A percentile compares a stretch with the other conserved stretches of the same genome.
phyloP scores from a whole-genome alignment of 305 asterid species.

The Fraxinus sp. region DNA sequence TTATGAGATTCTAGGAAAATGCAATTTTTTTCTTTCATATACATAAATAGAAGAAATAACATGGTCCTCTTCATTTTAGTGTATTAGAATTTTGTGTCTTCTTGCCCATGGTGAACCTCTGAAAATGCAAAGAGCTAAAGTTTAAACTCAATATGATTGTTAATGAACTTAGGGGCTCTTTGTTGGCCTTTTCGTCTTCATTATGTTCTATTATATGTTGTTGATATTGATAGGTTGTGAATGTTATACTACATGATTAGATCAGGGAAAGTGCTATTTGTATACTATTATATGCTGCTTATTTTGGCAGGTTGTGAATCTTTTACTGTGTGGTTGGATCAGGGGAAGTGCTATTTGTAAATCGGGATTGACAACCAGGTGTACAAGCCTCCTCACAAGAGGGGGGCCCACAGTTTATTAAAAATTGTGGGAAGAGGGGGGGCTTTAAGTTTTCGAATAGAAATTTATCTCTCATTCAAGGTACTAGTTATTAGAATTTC shows the following conservation, averaged over 20 bases:
- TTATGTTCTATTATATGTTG: not conserved
- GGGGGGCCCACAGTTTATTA: no score
- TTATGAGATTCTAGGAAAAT: not conserved
- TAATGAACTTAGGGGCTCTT: not conserved
- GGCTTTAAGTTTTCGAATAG: not conserved
- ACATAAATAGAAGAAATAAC: not conserved
- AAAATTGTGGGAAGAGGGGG: no score
- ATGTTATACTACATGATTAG: constrained; percentile 70
- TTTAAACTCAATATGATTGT: not conserved
- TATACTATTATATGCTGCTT: not conserved
- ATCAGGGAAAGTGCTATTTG: not conserved
- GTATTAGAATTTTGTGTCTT: not conserved
- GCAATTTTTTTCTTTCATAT: not conserved
- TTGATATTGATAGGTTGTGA: constrained; percentile 39
- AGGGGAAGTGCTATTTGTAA: no score
- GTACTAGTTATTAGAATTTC: not conserved
- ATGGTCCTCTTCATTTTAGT: not conserved
- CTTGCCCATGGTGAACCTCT: not conserved
- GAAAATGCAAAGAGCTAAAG: not conserved
- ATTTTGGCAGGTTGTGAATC: constrained; percentile 48
- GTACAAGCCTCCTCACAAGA: no score
- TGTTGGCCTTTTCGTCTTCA: not conserved
- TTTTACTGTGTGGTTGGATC: constrained; percentile 64
- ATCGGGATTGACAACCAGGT: no score
- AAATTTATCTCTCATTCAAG: not conserved